A percentile compares a stretch with the other conserved stretches of the same genome.
phyloP scores from a whole-genome alignment of 176 grass and related monocot species.

The Carex kokanica region DNA sequence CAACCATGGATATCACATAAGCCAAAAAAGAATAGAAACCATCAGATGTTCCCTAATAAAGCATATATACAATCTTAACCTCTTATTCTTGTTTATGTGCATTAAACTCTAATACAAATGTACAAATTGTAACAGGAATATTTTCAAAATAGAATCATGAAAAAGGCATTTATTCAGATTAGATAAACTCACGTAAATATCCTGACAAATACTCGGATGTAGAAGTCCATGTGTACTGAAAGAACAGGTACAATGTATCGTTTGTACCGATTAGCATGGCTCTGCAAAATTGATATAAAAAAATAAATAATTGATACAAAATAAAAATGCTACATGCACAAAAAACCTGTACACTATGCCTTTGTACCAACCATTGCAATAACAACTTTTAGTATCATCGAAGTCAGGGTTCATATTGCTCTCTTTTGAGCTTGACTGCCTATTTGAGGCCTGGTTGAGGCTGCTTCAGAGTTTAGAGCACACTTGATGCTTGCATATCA shows the following conservation, averaged over 20 bases:
- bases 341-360: background rate
- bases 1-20: background rate
- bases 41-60: background rate
- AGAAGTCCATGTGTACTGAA: constrained; percentile 95
- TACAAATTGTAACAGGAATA: background rate
- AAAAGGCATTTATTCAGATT: constrained; percentile 10
- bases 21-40: background rate
- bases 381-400: background rate
- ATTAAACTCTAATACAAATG: background rate
- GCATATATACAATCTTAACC: background rate
- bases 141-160: constrained; percentile 20
- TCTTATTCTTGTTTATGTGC: background rate
- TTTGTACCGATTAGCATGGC: constrained; percentile 95
- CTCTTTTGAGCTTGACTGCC: background rate
- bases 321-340: constrained; percentile 1
- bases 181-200: constrained; percentile 76
- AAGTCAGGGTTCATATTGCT: background rate
- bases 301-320: background rate
- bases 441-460: background rate
- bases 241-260: constrained; percentile 91
- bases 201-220: constrained; percentile 95
- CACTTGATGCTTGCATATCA: constrained; percentile 1
- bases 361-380: background rate
- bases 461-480: background rate
- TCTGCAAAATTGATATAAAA: constrained; percentile 53